phyloP scores from a whole-genome alignment of 2,329 filamentous ascomycete species.

The Emergomyces orientalis region DNA sequence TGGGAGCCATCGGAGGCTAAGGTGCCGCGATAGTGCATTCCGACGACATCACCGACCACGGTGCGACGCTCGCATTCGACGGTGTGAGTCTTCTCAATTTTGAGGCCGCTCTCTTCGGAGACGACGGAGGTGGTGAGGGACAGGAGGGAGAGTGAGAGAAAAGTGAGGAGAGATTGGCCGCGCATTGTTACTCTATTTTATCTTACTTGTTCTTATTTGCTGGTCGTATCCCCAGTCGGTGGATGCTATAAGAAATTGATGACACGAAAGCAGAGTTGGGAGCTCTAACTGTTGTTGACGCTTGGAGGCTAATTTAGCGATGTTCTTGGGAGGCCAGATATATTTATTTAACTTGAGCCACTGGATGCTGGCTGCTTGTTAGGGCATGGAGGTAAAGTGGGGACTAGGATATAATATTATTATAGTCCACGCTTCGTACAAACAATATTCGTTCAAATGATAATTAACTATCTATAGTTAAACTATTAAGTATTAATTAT shows the following conservation, averaged over 20 bases:
- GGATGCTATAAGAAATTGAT: background rate
- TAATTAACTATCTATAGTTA: no score
- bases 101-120: slow-evolving; percentile 48
- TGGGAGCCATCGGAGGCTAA: slow-evolving; percentile 62
- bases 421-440: no score
- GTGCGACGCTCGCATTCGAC: slow-evolving; percentile 71
- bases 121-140: slow-evolving; percentile 33
- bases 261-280: background rate
- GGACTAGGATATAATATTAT: no score
- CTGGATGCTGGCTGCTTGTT: no score
- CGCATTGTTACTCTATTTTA: slow-evolving; percentile 5
- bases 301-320: background rate
- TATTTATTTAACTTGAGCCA: no score
- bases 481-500: no score
- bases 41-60: slow-evolving; percentile 64
- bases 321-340: background rate
- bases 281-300: background rate
- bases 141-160: slow-evolving; percentile 25
- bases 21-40: slow-evolving; percentile 83
- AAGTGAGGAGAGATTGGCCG: slow-evolving; percentile 2
- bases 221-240: background rate
- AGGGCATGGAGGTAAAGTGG: no score
- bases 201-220: background rate
- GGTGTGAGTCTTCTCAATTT: slow-evolving; percentile 65
- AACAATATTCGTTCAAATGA: no score